Evolutionary conservation across 345 rosid species (phyloP).

Genomic region (Linum trigynum): DNA sequence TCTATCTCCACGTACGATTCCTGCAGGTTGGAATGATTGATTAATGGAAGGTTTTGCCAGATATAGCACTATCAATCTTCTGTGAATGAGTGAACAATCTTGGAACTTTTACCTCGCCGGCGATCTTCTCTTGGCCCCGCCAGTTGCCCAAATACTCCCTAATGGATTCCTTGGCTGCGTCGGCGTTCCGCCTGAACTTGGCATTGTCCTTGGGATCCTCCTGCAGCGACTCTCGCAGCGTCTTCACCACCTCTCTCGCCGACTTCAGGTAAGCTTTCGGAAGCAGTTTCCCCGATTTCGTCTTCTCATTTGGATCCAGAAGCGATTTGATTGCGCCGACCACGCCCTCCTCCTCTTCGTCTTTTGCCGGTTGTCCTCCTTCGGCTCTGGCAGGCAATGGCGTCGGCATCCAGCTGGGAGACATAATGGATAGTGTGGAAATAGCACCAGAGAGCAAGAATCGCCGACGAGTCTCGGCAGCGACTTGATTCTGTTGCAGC

Average conservation of each 20-base stretch:
- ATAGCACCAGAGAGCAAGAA: conserved; percentile 18
- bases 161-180: conserved; percentile 85
- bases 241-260: conserved; percentile 75
- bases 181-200: conserved; percentile 74
- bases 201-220: conserved; percentile 64
- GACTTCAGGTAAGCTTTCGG: conserved; percentile 89
- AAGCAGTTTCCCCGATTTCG: conserved; percentile 63
- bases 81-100: not conserved
- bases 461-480: conserved; percentile 27
- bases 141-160: conserved; percentile 70
- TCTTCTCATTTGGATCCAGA: conserved; percentile 69
- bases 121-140: conserved; percentile 57
- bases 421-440: conserved; percentile 25
- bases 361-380: conserved; percentile 21
- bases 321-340: conserved; percentile 53
- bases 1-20: conserved; percentile 72
- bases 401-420: conserved; percentile 15
- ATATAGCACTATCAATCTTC: not conserved
- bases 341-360: conserved; percentile 45
- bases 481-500: conserved; percentile 18
- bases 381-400: conserved; percentile 34
- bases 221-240: conserved; percentile 62
- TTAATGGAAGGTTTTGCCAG: too few relatives aligned
- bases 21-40: conserved; percentile 28
- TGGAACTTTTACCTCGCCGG: conserved; percentile 33